Percentiles rank a stretch among this genome's conserved stretches.
phyloP scores from a whole-genome alignment of 352 stramenopile species.

The Blastocystis sp. region DNA sequence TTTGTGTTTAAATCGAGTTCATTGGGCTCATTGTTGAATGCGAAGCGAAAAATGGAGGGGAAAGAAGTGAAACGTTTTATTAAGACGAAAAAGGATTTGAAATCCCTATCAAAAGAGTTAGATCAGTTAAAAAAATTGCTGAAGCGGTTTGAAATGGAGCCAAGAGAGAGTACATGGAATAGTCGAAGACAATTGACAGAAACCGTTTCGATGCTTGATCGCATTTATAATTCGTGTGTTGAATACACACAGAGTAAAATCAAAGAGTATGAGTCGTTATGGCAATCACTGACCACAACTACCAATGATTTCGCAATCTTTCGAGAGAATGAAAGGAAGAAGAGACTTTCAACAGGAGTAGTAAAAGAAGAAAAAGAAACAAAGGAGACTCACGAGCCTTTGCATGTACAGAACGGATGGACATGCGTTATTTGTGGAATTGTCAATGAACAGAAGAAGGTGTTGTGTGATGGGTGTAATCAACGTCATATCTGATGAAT shows the following conservation, averaged over 20 bases:
- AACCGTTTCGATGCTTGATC: not conserved
- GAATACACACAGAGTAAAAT: not conserved
- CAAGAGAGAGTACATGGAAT: not conserved
- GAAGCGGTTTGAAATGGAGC: not conserved
- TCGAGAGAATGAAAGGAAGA: not conserved
- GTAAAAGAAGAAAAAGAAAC: not conserved
- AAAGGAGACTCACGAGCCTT: not conserved
- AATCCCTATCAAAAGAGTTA: not conserved
- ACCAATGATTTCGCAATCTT: not conserved
- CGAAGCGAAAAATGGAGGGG: not conserved
- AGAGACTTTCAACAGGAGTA: not conserved
- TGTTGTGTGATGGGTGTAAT: constrained; percentile 8
- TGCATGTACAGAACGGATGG: not conserved
- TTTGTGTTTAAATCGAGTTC: too few species aligned
- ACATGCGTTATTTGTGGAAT: constrained; percentile 8
- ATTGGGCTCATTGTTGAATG: not conserved
- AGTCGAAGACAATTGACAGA: too few species aligned
- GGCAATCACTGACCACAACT: not conserved
- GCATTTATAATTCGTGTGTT: not conserved
- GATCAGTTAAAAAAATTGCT: not conserved
- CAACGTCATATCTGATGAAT: not conserved
- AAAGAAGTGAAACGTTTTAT: not conserved
- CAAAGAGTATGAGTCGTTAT: not conserved
- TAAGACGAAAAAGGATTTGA: not conserved
- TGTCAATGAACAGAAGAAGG: constrained; percentile 22